Evolutionary conservation across 2,329 filamentous ascomycete genomes (phyloP).

Genomic region (Lachnellula suecica): DNA sequence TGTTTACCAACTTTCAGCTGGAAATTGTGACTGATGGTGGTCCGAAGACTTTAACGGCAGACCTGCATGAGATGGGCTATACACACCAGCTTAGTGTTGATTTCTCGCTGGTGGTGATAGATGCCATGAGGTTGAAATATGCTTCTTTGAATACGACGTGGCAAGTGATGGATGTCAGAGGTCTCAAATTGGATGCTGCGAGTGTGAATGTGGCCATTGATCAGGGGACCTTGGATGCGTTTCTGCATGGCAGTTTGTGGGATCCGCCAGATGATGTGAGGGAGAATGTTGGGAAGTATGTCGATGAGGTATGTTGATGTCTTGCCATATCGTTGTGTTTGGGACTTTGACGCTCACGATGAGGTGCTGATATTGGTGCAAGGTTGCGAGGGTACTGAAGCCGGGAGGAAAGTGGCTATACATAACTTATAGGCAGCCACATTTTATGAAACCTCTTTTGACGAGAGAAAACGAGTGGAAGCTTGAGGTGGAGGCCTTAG

Average conservation of each 20-base stretch:
- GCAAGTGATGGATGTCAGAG: slow-evolving; percentile 49
- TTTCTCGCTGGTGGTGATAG: slow-evolving; percentile 53
- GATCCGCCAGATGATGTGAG: slow-evolving; percentile 49
- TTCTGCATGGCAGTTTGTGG: slow-evolving; percentile 51
- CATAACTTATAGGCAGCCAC: slow-evolving; percentile 53
- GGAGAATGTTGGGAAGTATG: slow-evolving; percentile 47
- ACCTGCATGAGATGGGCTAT: slow-evolving; percentile 48
- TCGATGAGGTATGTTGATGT: slow-evolving; percentile 48
- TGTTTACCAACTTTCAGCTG: too few relatives aligned
- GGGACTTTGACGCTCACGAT: too few relatives aligned
- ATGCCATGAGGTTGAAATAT: slow-evolving; percentile 49
- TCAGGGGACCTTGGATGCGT: slow-evolving; percentile 55
- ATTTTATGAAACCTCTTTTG: slow-evolving; percentile 52
- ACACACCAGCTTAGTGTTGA: slow-evolving; percentile 53
- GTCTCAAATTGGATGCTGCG: slow-evolving; percentile 42
- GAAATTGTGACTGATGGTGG: too few relatives aligned
- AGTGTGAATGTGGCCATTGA: slow-evolving; percentile 49
- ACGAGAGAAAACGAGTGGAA: slow-evolving; percentile 43
- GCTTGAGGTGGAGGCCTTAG: slow-evolving; percentile 42
- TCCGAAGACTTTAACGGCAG: slow-evolving; percentile 53
- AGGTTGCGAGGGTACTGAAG: slow-evolving; percentile 48
- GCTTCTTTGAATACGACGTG: slow-evolving; percentile 37
- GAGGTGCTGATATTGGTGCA: slow-evolving; percentile 5
- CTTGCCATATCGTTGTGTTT: too few relatives aligned
- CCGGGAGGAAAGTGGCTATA: slow-evolving; percentile 49